Evolutionary conservation across 768 basidiomycete species (phyloP), one percentile per base, ranked within the genome.

Genomic region (Mycena crocata): DNA sequence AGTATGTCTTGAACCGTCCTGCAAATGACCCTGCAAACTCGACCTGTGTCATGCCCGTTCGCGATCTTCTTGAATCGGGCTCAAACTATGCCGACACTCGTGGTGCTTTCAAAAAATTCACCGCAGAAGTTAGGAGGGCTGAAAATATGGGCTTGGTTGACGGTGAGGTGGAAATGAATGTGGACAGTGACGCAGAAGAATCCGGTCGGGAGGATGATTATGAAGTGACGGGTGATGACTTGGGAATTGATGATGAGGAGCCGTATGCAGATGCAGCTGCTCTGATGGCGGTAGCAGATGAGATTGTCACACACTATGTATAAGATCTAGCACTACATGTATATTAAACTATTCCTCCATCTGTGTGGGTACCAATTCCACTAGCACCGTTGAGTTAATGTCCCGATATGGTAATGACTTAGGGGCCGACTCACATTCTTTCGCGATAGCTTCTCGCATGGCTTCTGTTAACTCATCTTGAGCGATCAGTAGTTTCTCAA

Each of bases 51-150:
- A n/a, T 15, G 0, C 26, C 48, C 0, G 64, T 55, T 2, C 67
- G 72, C 5, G 70, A 68, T 50, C 58, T 71, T 12, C n/a, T 71
- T 1, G 58, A 59, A n/a, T 59, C 58, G 31, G 70, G 70, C 0
- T 59, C 67, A 1, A 50, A 56, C n/a, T 69, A 71, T 51, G 32
- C 60, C 4, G 63, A 67, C 40, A 66, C 51, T 2, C 64, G 61
- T 1, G 42, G 32, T 2, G 70, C 69, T 26, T 72, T 70, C 39
- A 44, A 51, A 15, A 64, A 57, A 30, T 72, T 64, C 49, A 57
- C 56, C 13, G 13, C 15, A 3, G 69, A 68, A 31, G 3, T 12
- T 2, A 35, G 68, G 17, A 62, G 57, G 17, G 51, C 66, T 3
- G 12, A 52, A 34, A 52, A 35, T 23, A 4, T 52, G 9, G 51